Base-by-base conservation (phyloP, 345 rosid genomes). In the Heritiera littoralis region DNA sequence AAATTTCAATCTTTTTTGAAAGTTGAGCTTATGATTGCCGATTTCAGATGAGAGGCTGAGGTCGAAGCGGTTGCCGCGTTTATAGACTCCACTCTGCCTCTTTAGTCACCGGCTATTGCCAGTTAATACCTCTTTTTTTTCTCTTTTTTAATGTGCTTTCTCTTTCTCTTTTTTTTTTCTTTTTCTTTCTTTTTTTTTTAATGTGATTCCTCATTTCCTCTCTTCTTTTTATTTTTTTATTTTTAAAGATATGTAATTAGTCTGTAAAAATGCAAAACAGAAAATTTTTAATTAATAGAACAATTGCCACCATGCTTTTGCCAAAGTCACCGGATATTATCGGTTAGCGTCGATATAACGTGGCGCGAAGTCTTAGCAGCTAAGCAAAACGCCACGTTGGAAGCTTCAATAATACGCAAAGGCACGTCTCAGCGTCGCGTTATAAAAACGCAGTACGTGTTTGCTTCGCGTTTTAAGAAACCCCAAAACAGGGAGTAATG, bases 11-110 rank as follows among this genome's bases (percentile, higher is more conserved):
- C 3, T 13, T 46, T 5, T 30, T n/a, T 8, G 28, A 12, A 15
- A 49, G 13, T 20, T 2, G 59, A 58, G 93, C 97, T 76, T 67
- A 66, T n/a, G 70, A 38, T 48, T 48, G 2, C 20, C n/a, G 30
- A 46, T 46, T 46, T 32, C 35, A 38, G 56, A 14, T 9, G 6
- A 28, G 18, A 6, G 5, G 9, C 17, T 10, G 45, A 28, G 28
- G 28, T 23, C 28, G 28, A 23, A 23, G 32, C 17, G 41, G 9
- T 20, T 43, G 3, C 40, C 0, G 18, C 9, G 17, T 67, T 56
- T 56, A 58, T 69, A 69, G 23, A 17, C 12, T n/a, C 32, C 20
- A 32, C 5, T 20, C 11, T 32, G 20, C 14, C 32, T 45, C 43
- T 43, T 30, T 30, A 48, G 30, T 63, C 68, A 77, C 86, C 66